Evolutionary conservation across 78 protist species (phyloP), one percentile per base, ranked within the genome.

Genomic region (Dictyostelium firmibasis): DNA sequence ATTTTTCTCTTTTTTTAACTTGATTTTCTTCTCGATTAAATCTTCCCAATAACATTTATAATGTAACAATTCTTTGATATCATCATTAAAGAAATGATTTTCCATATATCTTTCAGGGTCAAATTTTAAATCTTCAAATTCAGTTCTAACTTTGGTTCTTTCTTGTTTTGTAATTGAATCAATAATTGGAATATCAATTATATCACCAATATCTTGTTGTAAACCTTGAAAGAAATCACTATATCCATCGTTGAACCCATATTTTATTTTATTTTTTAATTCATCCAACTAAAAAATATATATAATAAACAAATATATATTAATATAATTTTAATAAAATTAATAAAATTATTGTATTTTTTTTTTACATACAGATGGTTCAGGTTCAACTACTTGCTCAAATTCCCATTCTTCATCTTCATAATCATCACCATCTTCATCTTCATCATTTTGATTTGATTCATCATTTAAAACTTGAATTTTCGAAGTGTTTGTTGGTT

Each of bases 91-190:
- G 11, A 77, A 38, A 81, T 57, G 75, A 47, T 70, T 81, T 50
- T 89, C 94, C 94, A 89, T 89, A 70, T 81, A 89, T 89, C 94
- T 78, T 29, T 89, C 94, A 31, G 79, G 77, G 38, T 89, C 94
- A 47, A 89, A 89, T 67, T 81, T 79, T 20, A 70, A 16, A 70
- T 89, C 74, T 47, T 89, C 94, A 25, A 81, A 75, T 31, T 81
- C 57, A 36, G 11, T 70, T 81, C 94, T 78, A 70, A 81, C 85
- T 18, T 27, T 31, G 0, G 86, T 81, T 81, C 86, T 89, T 50
- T 89, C 87, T 69, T 35, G 38, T 50, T 81, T 89, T 16, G 82
- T 31, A 44, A 89, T 62, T 23, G n/a, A 23, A 67, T 89, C 94
- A 9, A 89, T 89, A 16, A 35, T 81, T 47, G 84, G 85, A 29